Evolutionary conservation across 164 flowering plant species (phyloP), one percentile per base, ranked within the genome.

Genomic region (Chimonanthus salicifolius): DNA sequence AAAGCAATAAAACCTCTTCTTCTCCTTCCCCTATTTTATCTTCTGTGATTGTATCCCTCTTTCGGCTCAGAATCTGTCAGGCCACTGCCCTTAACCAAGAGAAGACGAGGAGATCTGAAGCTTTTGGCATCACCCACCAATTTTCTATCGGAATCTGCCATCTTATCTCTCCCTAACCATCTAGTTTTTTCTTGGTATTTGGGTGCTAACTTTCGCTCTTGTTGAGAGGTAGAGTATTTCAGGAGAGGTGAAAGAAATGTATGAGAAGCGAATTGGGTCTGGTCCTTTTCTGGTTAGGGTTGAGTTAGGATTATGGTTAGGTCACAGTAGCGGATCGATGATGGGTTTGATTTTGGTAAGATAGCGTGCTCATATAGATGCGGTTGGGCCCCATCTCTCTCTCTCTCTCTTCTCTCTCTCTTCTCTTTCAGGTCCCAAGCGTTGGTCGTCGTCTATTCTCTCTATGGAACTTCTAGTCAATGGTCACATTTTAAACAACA

Each of bases 281-380:
- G 78, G 43, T 67, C 43, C 64, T 62, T 60, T 69, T 72, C 20
- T 49, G 66, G 80, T 72, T 79, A 68, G 79, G 54, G 76, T 62
- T 74, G 82, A 83, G 84, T 81, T 83, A 79, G 81, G 89, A 87
- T 63, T 63, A 21, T 16, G 66, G 65, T 87, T 88, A 83, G 91
- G 92, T 88, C 85, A 82, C 74, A 76, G 77, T 72, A 77, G 82
- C 63, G 82, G 85, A 69, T 80, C 63, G 79, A 75, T 76, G 79
- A 83, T 77, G 85, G 86, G 83, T 78, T 64, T 64, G 64, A 77
- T 79, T 84, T 80, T 82, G 82, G 82, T 80, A 77, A 80, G 90
- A 86, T 85, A 83, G 90, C 91, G 85, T 86, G 91, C 88, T 85
- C 82, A 84, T 81, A 89, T 33, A 92, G 89, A 88, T 87, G 92